phyloP scores from a whole-genome alignment of 768 basidiomycete genomes.

The Pleurotus eryngii region DNA sequence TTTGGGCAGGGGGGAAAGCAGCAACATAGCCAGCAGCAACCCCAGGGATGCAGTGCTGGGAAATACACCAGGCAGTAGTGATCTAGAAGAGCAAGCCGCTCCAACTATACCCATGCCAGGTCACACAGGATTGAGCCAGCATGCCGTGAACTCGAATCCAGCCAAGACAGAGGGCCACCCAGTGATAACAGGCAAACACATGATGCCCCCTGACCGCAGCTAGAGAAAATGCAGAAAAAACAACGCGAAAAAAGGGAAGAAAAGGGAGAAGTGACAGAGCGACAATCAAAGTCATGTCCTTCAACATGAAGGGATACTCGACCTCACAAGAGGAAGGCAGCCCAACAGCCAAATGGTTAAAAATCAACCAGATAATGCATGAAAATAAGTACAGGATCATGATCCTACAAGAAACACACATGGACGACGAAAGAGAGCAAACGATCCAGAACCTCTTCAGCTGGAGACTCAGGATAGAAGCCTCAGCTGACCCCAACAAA shows the following conservation, averaged over 20 bases:
- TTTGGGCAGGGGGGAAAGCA: too few relatives aligned
- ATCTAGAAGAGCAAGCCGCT: too few relatives aligned
- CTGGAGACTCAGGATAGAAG: slow-evolving; percentile 14
- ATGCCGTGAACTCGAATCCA: too few relatives aligned
- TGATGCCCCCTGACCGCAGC: too few relatives aligned
- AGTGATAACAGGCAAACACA: too few relatives aligned
- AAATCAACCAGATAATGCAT: slow-evolving; percentile 23
- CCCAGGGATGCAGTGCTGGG: too few relatives aligned
- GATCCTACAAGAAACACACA: slow-evolving; percentile 28
- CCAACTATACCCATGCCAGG: too few relatives aligned
- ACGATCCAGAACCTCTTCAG: slow-evolving; percentile 8
- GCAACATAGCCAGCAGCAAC: too few relatives aligned
- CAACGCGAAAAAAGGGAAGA: neutral
- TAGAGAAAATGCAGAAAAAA: too few relatives aligned
- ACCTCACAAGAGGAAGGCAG: neutral
- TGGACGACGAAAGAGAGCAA: slow-evolving; percentile 12
- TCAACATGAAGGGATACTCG: slow-evolving; percentile 22
- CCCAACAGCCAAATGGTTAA: slow-evolving; percentile 18
- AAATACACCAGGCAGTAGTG: too few relatives aligned
- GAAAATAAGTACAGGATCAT: slow-evolving; percentile 24
- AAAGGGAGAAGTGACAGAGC: slow-evolving; percentile 8
- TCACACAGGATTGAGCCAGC: too few relatives aligned
- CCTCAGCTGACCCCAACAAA: slow-evolving; percentile 11
- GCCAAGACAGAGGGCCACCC: too few relatives aligned
- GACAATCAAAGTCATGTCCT: slow-evolving; percentile 13